Conservation (phyloP, 768 basidiomycete species). For the Gyrodon lividus region DNA sequence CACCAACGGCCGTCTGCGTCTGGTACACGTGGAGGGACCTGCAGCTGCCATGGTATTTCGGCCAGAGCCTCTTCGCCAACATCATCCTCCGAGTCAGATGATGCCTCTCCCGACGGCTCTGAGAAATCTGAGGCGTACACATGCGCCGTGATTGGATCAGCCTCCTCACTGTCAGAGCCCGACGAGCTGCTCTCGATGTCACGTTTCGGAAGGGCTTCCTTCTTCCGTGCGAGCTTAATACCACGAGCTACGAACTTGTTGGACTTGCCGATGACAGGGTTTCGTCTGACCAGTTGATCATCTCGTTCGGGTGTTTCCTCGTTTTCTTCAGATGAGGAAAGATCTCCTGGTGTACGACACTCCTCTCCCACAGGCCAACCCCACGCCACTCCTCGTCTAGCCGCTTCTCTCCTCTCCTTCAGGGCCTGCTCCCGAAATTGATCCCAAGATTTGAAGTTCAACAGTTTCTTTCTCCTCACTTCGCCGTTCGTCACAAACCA, state of each 20-base stretch:
- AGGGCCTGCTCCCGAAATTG: conserved; percentile 39
- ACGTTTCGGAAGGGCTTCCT: background rate
- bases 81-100: conserved; percentile 37
- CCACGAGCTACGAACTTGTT: conserved; percentile 16
- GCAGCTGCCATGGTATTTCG: conserved; percentile 39
- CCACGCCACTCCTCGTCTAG: conserved; percentile 19
- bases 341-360: background rate
- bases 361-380: conserved; percentile 21
- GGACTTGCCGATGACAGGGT: conserved; percentile 32
- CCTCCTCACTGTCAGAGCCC: conserved; percentile 22
- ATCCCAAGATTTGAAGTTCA: conserved; percentile 50
- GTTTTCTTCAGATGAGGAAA: conserved; percentile 9
- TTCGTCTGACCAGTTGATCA: conserved; percentile 14
- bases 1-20: conserved; percentile 49
- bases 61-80: conserved; percentile 21
- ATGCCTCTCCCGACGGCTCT: conserved; percentile 45
- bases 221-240: conserved; percentile 16
- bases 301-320: background rate
- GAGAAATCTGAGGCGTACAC: conserved; percentile 60
- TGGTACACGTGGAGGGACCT: conserved; percentile 39
- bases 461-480: conserved; percentile 24
- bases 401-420: conserved; percentile 34
- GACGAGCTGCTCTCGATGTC: conserved; percentile 9
- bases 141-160: conserved; percentile 17
- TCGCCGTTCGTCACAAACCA: conserved; percentile 58